These are phyloP conservation scores for Cephalotrichum gorgonifer DNA, from an alignment of 2,329 filamentous ascomycete species.

Conservation along the genomic window DNA sequence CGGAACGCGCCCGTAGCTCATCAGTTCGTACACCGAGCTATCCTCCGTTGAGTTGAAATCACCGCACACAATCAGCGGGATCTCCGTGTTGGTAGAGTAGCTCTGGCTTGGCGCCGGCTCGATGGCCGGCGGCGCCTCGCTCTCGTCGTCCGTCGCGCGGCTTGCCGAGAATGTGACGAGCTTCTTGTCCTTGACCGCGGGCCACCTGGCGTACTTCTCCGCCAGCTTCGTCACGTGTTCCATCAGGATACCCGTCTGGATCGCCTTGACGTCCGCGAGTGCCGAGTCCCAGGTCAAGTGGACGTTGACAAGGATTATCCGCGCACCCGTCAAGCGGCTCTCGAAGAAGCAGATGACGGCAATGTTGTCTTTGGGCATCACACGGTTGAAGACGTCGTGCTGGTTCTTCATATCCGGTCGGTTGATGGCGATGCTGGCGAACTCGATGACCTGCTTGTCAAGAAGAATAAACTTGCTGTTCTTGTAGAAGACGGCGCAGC, in stretches of 20 bases:
- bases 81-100: conserved; percentile 76
- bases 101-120: conserved; percentile 74
- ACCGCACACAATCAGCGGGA: conserved; percentile 83
- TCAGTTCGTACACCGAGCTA: conserved; percentile 84
- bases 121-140: conserved; percentile 37
- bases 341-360: conserved; percentile 87
- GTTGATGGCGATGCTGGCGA: conserved; percentile 84
- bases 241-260: conserved; percentile 93
- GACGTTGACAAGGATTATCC: conserved; percentile 85
- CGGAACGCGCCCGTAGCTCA: conserved; percentile 68
- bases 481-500: conserved; percentile 95
- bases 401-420: conserved; percentile 94
- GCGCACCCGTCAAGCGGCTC: conserved; percentile 79
- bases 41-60: conserved; percentile 89
- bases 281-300: conserved; percentile 93
- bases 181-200: conserved; percentile 73
- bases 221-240: conserved; percentile 80
- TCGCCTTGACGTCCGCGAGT: conserved; percentile 87
- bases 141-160: conserved; percentile 20
- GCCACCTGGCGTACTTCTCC: conserved; percentile 72
- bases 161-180: conserved; percentile 32
- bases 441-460: conserved; percentile 91
- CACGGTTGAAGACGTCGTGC: conserved; percentile 94
- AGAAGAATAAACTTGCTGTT: conserved; percentile 86
- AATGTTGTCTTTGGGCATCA: conserved; percentile 98